phyloP scores from a whole-genome alignment of 73 alveolate species.

The Paramecium bursaria region DNA sequence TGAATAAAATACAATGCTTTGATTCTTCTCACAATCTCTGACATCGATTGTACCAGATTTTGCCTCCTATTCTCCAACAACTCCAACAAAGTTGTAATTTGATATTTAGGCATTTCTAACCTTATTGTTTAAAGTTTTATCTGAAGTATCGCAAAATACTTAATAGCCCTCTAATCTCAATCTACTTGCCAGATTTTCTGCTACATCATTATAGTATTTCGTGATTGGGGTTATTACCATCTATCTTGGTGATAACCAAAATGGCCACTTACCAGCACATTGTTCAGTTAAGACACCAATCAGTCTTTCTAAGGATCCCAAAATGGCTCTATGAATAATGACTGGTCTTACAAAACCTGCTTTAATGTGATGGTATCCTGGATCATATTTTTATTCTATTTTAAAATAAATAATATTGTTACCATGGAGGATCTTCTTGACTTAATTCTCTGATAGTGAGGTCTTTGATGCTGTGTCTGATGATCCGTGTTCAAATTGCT shows the following conservation, averaged over 20 bases:
- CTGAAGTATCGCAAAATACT: conserved; percentile 90
- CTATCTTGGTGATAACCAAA: conserved; percentile 99
- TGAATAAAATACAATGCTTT: conserved; percentile 81
- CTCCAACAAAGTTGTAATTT: conserved; percentile 95
- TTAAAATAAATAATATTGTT: background rate
- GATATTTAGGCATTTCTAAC: conserved; percentile 96
- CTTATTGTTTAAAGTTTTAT: conserved; percentile 93
- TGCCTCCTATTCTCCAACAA: conserved; percentile 98
- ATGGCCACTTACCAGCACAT: conserved; percentile 99
- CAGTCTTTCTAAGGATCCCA: conserved; percentile 99
- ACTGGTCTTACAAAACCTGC: conserved; percentile 99
- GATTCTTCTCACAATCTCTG: conserved; percentile 93
- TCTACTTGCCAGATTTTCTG: conserved; percentile 82
- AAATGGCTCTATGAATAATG: conserved; percentile 99
- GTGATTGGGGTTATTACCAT: conserved; percentile 96
- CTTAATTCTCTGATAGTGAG: background rate
- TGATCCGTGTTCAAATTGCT: background rate
- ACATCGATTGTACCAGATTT: conserved; percentile 90
- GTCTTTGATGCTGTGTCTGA: background rate
- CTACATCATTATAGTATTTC: conserved; percentile 90
- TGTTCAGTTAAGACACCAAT: conserved; percentile 96
- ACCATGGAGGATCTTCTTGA: conserved; percentile 34
- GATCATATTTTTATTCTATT: conserved; percentile 67
- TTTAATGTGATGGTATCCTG: conserved; percentile 84
- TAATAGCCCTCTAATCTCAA: conserved; percentile 88